These are phyloP conservation scores for Termitomyces sp. DNA, from an alignment of 768 basidiomycete genomes.

Conservation along the genomic window DNA sequence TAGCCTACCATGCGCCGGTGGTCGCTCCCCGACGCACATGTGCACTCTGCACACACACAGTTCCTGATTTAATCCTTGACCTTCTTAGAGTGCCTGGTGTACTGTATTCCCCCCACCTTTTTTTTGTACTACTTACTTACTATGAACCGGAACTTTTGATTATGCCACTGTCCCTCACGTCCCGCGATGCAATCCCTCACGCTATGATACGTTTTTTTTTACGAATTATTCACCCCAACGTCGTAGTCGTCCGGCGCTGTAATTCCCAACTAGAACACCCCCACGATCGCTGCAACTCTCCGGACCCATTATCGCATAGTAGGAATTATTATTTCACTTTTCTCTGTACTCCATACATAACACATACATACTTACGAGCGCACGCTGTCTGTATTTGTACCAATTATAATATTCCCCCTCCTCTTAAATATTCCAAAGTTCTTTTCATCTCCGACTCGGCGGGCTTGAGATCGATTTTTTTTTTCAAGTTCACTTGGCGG, in stretches of 20 bases:
- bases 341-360: neutral
- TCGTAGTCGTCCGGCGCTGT: neutral
- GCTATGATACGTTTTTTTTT: neutral
- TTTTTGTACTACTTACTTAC: neutral
- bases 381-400: neutral
- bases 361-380: neutral
- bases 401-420: neutral
- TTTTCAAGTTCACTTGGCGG: too few relatives aligned
- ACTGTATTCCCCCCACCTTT: neutral
- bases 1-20: slow-evolving; percentile 8
- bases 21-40: slow-evolving; percentile 11
- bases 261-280: neutral
- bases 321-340: too few relatives aligned
- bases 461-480: too few relatives aligned
- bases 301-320: neutral
- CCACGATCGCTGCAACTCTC: neutral
- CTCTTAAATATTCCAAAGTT: neutral
- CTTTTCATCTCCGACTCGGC: neutral
- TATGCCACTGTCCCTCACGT: neutral
- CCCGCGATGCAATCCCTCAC: neutral
- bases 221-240: neutral
- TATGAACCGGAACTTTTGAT: neutral
- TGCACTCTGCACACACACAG: neutral
- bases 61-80: neutral
- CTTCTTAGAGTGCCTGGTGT: neutral